Percentiles rank a stretch among this genome's conserved stretches.
Evolutionary conservation across 202 grass and related monocot species (phyloP).

Genomic region (Bolboschoenoplectus hybrid): DNA sequence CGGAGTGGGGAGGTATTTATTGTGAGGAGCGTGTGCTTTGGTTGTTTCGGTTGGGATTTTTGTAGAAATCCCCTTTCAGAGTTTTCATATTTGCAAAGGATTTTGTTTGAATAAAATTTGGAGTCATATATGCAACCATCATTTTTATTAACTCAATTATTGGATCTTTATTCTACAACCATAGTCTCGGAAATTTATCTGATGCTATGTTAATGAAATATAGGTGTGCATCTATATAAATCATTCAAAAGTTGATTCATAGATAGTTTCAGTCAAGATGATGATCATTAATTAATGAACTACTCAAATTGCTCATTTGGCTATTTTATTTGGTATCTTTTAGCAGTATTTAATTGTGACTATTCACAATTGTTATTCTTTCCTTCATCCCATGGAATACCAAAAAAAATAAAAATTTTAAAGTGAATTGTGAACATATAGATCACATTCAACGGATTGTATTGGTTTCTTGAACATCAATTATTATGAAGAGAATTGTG

Average conservation of each 20-base stretch:
- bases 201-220: no score
- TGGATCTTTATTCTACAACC: no score
- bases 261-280: no score
- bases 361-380: background rate
- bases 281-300: no score
- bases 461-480: no score
- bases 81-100: background rate
- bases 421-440: background rate
- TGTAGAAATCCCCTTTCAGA: background rate
- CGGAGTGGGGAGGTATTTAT: constrained; percentile 74
- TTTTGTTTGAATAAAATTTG: background rate
- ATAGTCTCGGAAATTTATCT: no score
- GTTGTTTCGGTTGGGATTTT: constrained; percentile 29
- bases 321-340: background rate
- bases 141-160: no score
- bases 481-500: no score
- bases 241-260: no score
- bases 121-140: background rate
- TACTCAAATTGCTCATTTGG: no score
- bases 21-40: constrained; percentile 48
- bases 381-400: background rate
- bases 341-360: background rate
- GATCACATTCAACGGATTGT: no score
- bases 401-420: background rate
- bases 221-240: no score